Conservation (phyloP, 257 asterid species). For the Solanum infundibuliforme region DNA sequence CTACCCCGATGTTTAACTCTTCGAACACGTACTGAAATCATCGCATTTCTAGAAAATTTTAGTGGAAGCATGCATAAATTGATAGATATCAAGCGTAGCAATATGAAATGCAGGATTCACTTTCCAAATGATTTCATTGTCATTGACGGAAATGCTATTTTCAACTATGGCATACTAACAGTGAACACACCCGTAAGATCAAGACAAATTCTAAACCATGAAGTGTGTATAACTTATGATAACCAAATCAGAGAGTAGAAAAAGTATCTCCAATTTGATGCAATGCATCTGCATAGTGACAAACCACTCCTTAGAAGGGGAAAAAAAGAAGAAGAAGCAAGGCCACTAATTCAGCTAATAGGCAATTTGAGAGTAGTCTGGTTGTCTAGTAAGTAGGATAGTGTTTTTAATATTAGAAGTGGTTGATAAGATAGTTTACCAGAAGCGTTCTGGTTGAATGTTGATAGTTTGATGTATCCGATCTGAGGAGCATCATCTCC, state of each 20-base stretch:
- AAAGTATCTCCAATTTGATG: neutral
- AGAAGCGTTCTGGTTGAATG: slow-evolving; percentile 95
- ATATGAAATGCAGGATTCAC: neutral
- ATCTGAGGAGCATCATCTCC: slow-evolving; percentile 55
- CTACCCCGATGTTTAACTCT: neutral
- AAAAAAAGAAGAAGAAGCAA: neutral
- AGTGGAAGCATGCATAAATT: neutral
- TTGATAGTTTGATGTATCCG: slow-evolving; percentile 86
- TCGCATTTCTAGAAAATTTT: neutral
- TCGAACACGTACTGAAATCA: neutral
- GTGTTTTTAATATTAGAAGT: neutral
- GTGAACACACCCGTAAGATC: neutral
- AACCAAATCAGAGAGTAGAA: neutral
- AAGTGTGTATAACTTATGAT: neutral
- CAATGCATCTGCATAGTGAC: neutral
- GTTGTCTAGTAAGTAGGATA: neutral
- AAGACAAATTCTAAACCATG: neutral
- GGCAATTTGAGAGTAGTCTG: neutral
- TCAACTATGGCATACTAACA: neutral
- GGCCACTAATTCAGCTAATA: neutral
- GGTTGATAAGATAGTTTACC: slow-evolving; percentile 24
- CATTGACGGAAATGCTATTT: neutral
- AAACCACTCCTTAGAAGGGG: neutral
- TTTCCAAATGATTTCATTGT: neutral
- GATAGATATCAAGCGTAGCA: neutral